Evolutionary conservation across 2,329 filamentous ascomycete genomes (phyloP).

Genomic region (Podosphaera fusca): DNA sequence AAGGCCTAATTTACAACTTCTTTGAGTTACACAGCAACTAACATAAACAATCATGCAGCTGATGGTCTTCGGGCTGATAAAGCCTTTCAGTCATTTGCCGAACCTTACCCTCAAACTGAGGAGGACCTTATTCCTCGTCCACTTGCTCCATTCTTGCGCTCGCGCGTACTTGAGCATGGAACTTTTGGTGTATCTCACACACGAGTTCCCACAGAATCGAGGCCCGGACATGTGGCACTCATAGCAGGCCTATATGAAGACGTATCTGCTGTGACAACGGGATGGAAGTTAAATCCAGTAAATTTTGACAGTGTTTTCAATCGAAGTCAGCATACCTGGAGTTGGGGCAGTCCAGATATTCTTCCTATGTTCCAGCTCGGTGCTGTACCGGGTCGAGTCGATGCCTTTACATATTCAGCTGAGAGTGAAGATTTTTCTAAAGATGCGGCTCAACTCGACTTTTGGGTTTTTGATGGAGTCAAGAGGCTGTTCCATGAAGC

Average conservation of each 20-base stretch:
- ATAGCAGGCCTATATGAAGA: constrained; percentile 96
- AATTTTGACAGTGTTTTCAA: constrained; percentile 99
- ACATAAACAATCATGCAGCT: constrained; percentile 22
- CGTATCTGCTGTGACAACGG: constrained; percentile 88
- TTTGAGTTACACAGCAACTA: background rate
- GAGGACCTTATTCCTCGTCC: constrained; percentile 50
- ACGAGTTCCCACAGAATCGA: constrained; percentile 84
- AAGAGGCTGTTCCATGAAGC: constrained; percentile 69
- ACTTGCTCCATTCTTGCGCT: constrained; percentile 77
- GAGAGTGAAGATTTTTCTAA: constrained; percentile 80
- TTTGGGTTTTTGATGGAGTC: constrained; percentile 90
- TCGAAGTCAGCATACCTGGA: constrained; percentile 89
- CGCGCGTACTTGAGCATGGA: constrained; percentile 64
- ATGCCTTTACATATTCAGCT: constrained; percentile 62
- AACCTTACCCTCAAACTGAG: constrained; percentile 50
- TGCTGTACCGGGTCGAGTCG: constrained; percentile 67
- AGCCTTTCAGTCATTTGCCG: constrained; percentile 78
- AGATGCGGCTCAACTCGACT: constrained; percentile 60
- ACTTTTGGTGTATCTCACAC: constrained; percentile 97
- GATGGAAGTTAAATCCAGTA: constrained; percentile 96
- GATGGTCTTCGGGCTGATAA: constrained; percentile 95
- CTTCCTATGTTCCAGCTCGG: constrained; percentile 90
- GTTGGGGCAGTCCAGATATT: constrained; percentile 96
- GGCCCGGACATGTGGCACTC: constrained; percentile 85
- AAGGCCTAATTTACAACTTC: constrained; percentile 11